Evolutionary conservation across 2,329 filamentous ascomycete genomes (phyloP).

Genomic region (Lasiodiplodia hormozganensis): DNA sequence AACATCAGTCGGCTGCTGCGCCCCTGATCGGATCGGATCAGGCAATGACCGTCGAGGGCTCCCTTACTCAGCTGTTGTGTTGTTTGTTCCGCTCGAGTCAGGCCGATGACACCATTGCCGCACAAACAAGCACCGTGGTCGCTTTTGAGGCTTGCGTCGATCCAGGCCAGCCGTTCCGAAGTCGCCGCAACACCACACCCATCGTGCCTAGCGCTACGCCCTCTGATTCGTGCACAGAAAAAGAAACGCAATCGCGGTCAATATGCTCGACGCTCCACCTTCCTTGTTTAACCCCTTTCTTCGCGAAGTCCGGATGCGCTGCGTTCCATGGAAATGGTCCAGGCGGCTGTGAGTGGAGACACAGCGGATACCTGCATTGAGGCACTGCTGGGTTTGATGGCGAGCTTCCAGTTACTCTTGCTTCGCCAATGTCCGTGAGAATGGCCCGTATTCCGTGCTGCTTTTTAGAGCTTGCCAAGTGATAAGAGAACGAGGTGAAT

Average conservation of each 20-base stretch:
- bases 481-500: slow-evolving; percentile 7
- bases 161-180: background rate
- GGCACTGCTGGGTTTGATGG: background rate
- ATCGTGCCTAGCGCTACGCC: background rate
- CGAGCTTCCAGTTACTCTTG: background rate
- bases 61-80: background rate
- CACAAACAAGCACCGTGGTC: background rate
- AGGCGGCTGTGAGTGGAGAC: slow-evolving; percentile 3
- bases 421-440: background rate
- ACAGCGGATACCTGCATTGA: background rate
- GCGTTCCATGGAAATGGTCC: background rate
- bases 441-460: background rate
- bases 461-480: background rate
- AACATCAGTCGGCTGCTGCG: background rate
- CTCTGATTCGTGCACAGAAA: background rate
- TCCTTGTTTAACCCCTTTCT: background rate
- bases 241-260: background rate
- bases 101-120: background rate
- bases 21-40: background rate
- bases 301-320: background rate
- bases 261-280: slow-evolving; percentile 3
- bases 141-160: background rate
- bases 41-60: background rate
- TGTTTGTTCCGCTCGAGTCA: background rate
- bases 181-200: background rate